phyloP scores from a whole-genome alignment of 1,139 yeast genomes.

The Meyerozyma smithsonii region DNA sequence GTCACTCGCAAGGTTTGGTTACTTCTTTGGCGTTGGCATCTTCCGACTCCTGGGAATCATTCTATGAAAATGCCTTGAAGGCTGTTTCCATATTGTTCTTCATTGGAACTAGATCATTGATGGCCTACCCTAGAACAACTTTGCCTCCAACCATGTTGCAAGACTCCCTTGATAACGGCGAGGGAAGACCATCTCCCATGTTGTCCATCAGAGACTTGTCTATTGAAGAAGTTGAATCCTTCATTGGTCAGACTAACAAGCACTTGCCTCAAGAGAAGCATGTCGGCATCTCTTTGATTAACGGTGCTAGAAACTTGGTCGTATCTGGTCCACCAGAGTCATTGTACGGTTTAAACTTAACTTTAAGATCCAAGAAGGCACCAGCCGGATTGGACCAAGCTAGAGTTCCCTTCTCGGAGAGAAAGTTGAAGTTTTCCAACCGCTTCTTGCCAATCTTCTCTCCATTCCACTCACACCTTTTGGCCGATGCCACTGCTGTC shows the following conservation, averaged over 20 bases:
- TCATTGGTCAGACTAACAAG: conserved; percentile 81
- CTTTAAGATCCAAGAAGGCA: conserved; percentile 91
- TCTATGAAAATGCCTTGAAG: conserved; percentile 65
- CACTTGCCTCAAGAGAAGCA: conserved; percentile 92
- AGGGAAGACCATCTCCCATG: conserved; percentile 98
- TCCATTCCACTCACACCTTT: conserved; percentile 92
- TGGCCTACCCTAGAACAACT: conserved; percentile 88
- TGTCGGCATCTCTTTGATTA: conserved; percentile 82
- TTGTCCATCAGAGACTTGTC: conserved; percentile 87
- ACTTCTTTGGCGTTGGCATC: conserved; percentile 90
- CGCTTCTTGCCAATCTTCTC: conserved; percentile 93
- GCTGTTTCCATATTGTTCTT: conserved; percentile 83
- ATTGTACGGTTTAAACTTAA: conserved; percentile 89
- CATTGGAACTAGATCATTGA: conserved; percentile 89
- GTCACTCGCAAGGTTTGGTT: conserved; percentile 96
- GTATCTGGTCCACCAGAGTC: conserved; percentile 98
- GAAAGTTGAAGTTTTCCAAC: conserved; percentile 89
- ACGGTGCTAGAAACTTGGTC: conserved; percentile 94
- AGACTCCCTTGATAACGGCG: conserved; percentile 90
- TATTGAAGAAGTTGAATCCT: conserved; percentile 69
- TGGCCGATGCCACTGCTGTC: conserved; percentile 63
- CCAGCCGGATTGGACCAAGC: conserved; percentile 93
- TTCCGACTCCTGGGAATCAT: conserved; percentile 81
- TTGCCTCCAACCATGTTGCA: conserved; percentile 91
- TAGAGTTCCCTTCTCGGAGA: conserved; percentile 85